phyloP scores from a whole-genome alignment of 768 basidiomycete genomes.

The Hypholoma sublateritium region DNA sequence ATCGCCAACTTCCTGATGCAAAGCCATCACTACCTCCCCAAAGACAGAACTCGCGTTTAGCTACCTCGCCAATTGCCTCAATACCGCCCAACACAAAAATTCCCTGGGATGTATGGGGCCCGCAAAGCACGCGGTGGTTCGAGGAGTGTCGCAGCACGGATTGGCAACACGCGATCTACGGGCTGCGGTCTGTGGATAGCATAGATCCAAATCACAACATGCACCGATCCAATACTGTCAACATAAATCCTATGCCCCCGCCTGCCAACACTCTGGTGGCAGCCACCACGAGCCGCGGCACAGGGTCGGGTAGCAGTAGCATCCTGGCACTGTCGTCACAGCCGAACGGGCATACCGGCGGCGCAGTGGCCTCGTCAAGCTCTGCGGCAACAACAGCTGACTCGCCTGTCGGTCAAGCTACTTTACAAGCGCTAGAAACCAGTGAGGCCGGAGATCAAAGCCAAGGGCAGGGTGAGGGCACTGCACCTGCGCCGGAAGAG shows the following conservation, averaged over 20 bases:
- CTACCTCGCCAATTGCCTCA: background rate
- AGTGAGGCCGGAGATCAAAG: background rate
- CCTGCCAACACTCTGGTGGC: too few relatives aligned
- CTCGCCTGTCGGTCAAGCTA: background rate
- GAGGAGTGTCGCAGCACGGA: conserved; percentile 48
- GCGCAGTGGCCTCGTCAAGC: background rate
- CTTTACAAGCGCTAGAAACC: background rate
- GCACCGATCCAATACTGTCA: background rate
- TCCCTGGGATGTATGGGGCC: conserved; percentile 54
- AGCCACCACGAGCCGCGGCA: too few relatives aligned
- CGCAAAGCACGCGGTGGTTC: conserved; percentile 53
- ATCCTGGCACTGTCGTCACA: background rate
- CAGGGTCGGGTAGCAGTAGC: too few relatives aligned
- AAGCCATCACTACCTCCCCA: background rate
- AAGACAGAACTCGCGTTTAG: background rate
- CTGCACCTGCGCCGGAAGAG: background rate
- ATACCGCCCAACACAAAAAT: conserved; percentile 21
- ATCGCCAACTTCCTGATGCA: background rate
- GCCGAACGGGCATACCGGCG: background rate
- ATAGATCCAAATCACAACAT: conserved; percentile 15
- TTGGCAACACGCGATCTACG: conserved; percentile 57
- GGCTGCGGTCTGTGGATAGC: conserved; percentile 49
- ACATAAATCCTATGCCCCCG: background rate
- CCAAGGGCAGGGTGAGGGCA: background rate
- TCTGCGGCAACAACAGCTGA: background rate